Percentiles rank a stretch among this genome's conserved stretches.
Evolutionary conservation across 2,329 filamentous ascomycete genomes (phyloP).

Genomic region (Botrytis squamosa): DNA sequence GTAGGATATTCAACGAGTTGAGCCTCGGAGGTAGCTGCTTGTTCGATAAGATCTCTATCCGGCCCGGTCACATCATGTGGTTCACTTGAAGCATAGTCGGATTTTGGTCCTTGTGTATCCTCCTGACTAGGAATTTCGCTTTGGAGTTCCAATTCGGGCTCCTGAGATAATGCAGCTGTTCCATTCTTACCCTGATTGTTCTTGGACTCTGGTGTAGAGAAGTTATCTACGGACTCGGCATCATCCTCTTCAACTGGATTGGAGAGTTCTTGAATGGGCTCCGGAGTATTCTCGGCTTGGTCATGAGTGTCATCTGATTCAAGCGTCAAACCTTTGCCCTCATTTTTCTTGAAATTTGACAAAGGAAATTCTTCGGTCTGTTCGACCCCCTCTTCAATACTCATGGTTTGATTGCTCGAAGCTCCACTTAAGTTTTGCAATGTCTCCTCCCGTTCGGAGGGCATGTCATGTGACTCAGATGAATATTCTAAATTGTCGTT

Average conservation of each 20-base stretch:
- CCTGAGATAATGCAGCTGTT: not conserved
- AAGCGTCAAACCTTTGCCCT: conserved; percentile 24
- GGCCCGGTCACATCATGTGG: not conserved
- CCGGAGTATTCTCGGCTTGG: conserved; percentile 18
- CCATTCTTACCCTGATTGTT: conserved; percentile 26
- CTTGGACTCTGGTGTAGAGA: conserved; percentile 21
- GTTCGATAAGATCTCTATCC: not conserved
- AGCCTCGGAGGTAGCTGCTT: not conserved
- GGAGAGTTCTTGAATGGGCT: conserved; percentile 5
- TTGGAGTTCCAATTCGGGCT: not conserved
- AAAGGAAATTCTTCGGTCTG: conserved; percentile 29
- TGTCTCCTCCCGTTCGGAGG: conserved; percentile 24
- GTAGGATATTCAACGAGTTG: not conserved
- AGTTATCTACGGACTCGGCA: conserved; percentile 10
- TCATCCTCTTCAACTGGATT: not conserved
- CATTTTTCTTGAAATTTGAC: conserved; percentile 41
- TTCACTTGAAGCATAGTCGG: conserved; percentile 20
- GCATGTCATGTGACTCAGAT: conserved; percentile 20
- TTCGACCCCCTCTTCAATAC: conserved; percentile 22
- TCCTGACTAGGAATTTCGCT: not conserved
- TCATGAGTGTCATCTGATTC: conserved; percentile 20
- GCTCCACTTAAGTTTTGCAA: conserved; percentile 26
- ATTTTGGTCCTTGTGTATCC: not conserved
- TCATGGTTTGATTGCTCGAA: conserved; percentile 13
- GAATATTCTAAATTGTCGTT: conserved; percentile 21